Evolutionary conservation across 192 early-diverging fungal species (phyloP), one percentile per base, ranked within the genome.

Genomic region (Coemansia sp.): DNA sequence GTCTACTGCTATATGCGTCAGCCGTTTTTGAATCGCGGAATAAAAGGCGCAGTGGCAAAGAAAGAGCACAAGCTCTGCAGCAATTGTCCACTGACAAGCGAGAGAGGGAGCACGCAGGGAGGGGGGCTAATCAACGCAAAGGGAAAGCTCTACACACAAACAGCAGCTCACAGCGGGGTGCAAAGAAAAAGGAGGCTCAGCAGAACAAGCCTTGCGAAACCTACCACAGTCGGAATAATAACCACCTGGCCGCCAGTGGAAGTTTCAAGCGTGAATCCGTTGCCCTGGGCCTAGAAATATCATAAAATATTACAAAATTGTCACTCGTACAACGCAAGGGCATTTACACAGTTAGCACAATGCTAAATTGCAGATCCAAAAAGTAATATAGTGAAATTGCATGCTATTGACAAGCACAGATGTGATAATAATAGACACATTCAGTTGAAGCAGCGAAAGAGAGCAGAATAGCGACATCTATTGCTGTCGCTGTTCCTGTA

Each of bases 161-260:
- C 44, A 41, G 39, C 48, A 20, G 24, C 15, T 26, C 20, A n/a
- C 15, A 18, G 5, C 6, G 51, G 65, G 65, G 30, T 30, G 39
- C 26, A 44, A 46, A 41, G 10, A 63, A 34, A 64, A 64, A 64
- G 18, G 49, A 34, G 62, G 46, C 45, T 64, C 62, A 64, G 62
- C 46, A 46, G 46, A 33, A n/a, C 45, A 51, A 62, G 62, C 41
- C 60, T 30, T 18, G 39, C 41, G 44, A 44, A 23, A 82, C 75
- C 73, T 76, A 82, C 79, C 62, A 76, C 74, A 16, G 79, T 60
- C 36, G 75, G 79, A 48, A 76, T 76, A 36, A 82, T 66, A 45
- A 60, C 41, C 56, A 77, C 71, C 2, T 67, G 73, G 52, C 63
- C 62, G 23, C 74, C 75, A 62, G 76, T 75, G 38, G 79, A 82